Evolutionary conservation across 176 grass and related monocot genomes (phyloP).

Genomic region (Cenchrus americanus): DNA sequence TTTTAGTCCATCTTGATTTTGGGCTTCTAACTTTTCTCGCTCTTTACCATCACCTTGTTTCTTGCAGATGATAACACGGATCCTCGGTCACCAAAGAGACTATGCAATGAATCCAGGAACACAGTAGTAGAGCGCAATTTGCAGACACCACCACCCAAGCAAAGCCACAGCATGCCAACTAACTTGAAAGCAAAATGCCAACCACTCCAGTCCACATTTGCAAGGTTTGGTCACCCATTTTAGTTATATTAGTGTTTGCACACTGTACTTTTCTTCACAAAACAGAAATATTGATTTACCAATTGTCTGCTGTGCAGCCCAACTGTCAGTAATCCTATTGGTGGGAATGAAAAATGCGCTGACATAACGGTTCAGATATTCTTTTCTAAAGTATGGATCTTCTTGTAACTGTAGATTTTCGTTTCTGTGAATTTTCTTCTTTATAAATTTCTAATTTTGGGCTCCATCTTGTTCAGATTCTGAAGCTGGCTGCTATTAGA

Average conservation of each 20-base stretch:
- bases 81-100: conserved; percentile 68
- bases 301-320: conserved; percentile 61
- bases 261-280: conserved; percentile 27
- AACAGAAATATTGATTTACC: conserved; percentile 34
- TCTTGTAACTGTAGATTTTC: conserved; percentile 37
- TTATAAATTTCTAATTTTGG: conserved; percentile 37
- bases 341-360: conserved; percentile 75
- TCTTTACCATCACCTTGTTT: conserved; percentile 34
- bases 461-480: conserved; percentile 60
- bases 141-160: conserved; percentile 74
- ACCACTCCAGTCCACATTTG: conserved; percentile 83
- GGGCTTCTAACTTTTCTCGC: not conserved
- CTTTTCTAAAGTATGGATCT: conserved; percentile 70
- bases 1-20: not conserved
- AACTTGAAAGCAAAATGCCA: conserved; percentile 71
- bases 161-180: conserved; percentile 47
- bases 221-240: conserved; percentile 65
- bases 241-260: conserved; percentile 18
- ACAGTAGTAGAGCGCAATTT: conserved; percentile 54
- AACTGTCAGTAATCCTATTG: conserved; percentile 60
- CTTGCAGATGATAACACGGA: conserved; percentile 56
- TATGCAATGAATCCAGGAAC: conserved; percentile 63
- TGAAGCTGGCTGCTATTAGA: conserved; percentile 93
- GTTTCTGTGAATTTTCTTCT: conserved; percentile 30
- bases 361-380: conserved; percentile 77